These are phyloP conservation scores for Steccherinum ochraceum DNA, from an alignment of 768 basidiomycete species.

Conservation along the genomic window DNA sequence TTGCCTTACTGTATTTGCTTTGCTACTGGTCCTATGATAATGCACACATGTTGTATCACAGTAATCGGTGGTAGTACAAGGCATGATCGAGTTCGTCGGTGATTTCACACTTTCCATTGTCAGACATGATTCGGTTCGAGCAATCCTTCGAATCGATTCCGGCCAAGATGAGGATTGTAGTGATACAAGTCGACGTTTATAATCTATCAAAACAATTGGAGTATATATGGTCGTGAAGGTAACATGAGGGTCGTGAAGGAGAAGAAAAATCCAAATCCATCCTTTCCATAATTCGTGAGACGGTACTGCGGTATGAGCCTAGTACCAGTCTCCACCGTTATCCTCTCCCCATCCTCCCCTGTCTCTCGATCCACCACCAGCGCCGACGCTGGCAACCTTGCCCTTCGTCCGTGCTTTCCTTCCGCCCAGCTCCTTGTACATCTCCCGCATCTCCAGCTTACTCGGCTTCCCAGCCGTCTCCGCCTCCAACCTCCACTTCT, in stretches of 20 bases:
- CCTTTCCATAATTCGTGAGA: not conserved
- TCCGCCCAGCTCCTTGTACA: conserved; percentile 88
- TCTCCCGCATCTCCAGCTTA: conserved; percentile 83
- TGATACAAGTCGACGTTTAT: no score
- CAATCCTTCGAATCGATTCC: no score
- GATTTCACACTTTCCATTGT: no score
- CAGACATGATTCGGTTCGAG: no score
- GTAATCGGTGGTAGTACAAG: no score
- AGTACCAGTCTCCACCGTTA: conserved; percentile 14
- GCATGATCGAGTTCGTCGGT: no score
- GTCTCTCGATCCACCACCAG: conserved; percentile 54
- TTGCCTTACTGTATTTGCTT: no score
- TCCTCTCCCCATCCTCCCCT: conserved; percentile 68
- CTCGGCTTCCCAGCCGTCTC: conserved; percentile 49
- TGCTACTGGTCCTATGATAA: no score
- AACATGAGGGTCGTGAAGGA: not conserved
- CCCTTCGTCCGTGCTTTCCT: conserved; percentile 72
- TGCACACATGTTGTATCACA: no score
- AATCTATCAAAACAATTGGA: not conserved
- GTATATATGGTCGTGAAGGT: not conserved
- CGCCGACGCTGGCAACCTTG: conserved; percentile 49
- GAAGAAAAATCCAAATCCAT: not conserved
- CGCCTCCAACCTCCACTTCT: conserved; percentile 59
- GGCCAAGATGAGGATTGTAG: no score
- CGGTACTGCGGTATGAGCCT: not conserved